phyloP scores from a whole-genome alignment of 768 basidiomycete species.

The Leccinum aurantiacum region DNA sequence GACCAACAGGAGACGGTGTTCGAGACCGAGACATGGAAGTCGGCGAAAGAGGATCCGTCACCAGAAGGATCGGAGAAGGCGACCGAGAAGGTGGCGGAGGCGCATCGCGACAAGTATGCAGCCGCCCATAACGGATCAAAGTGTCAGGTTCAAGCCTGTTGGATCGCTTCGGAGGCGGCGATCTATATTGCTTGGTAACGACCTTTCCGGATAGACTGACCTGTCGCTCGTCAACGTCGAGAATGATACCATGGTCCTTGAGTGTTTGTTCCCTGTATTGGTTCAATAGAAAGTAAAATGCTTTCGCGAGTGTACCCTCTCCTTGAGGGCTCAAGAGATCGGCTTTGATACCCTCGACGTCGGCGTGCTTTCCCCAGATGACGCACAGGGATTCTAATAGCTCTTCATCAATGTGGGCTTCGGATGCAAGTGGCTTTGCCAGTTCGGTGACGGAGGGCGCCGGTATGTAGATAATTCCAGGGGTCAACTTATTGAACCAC shows the following conservation, averaged over 20 bases:
- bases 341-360: slow-evolving; percentile 53
- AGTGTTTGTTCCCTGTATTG: slow-evolving; percentile 69
- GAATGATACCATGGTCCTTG: slow-evolving; percentile 52
- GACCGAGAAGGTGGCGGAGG: slow-evolving; percentile 31
- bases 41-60: slow-evolving; percentile 15
- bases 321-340: slow-evolving; percentile 73
- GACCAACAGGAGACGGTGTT: slow-evolving; percentile 51
- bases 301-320: slow-evolving; percentile 75
- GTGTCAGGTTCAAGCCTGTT: slow-evolving; percentile 16
- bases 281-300: slow-evolving; percentile 82
- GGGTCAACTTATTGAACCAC: slow-evolving; percentile 63
- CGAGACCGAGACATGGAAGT: slow-evolving; percentile 38
- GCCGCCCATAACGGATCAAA: slow-evolving; percentile 10
- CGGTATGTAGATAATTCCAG: slow-evolving; percentile 46
- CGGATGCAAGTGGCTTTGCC: slow-evolving; percentile 66
- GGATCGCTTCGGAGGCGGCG: slow-evolving; percentile 38
- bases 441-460: slow-evolving; percentile 67
- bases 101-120: slow-evolving; percentile 28
- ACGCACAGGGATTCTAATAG: slow-evolving; percentile 76
- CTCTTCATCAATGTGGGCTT: slow-evolving; percentile 71
- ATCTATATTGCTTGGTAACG: slow-evolving; percentile 43
- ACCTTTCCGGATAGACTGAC: slow-evolving; percentile 26
- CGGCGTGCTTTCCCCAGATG: slow-evolving; percentile 79
- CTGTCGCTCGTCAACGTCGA: slow-evolving; percentile 31
- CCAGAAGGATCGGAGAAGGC: slow-evolving; percentile 26